Conservation (phyloP, 805 yeast species). For the Ogataea thermomethanolica region DNA sequence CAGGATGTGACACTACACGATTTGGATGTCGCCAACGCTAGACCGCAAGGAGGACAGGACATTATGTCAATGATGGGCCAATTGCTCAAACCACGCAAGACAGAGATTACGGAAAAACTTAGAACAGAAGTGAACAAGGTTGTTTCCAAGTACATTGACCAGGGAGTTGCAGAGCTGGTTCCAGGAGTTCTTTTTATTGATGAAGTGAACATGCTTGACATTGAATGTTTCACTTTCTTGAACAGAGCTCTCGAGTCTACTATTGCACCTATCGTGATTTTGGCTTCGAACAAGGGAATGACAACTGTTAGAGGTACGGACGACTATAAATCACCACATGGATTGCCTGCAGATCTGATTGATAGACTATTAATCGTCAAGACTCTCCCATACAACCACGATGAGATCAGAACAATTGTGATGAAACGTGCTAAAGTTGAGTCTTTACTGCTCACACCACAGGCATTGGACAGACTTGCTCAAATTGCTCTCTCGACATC, state of each 20-base stretch:
- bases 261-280: conserved; percentile 92
- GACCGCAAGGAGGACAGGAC: conserved; percentile 97
- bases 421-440: conserved; percentile 91
- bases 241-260: conserved; percentile 96
- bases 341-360: conserved; percentile 91
- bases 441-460: conserved; percentile 77
- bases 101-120: conserved; percentile 93
- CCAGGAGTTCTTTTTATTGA: conserved; percentile 98
- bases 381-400: conserved; percentile 71
- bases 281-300: conserved; percentile 97
- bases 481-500: conserved; percentile 88
- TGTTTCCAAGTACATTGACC: conserved; percentile 98
- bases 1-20: conserved; percentile 98
- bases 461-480: conserved; percentile 83
- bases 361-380: conserved; percentile 93
- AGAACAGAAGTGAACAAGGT: conserved; percentile 95
- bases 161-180: conserved; percentile 95
- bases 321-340: conserved; percentile 87
- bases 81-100: conserved; percentile 89
- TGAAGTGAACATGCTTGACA: conserved; percentile 97
- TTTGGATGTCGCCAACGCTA: conserved; percentile 94
- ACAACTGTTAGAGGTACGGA: conserved; percentile 92
- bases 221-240: conserved; percentile 92
- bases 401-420: conserved; percentile 82
- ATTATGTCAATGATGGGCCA: conserved; percentile 98